Conservation (phyloP, 1,284 basidiomycete species). For the Schizophyllum commune region DNA sequence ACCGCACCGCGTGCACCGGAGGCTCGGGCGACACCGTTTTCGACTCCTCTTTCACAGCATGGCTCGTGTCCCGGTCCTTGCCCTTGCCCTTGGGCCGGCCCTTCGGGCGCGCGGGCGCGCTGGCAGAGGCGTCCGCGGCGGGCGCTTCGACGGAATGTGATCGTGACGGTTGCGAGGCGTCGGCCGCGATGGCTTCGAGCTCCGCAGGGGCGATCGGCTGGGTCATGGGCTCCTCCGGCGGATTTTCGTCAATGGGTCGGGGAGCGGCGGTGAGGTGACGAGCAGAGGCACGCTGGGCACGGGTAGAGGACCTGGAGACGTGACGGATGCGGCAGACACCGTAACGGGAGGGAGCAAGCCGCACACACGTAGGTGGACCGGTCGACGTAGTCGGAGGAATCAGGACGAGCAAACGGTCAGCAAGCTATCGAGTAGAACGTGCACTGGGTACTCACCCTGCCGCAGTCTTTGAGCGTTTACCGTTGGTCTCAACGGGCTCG, state of each 20-base stretch:
- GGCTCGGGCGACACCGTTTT: slow-evolving; percentile 36
- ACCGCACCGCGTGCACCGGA: slow-evolving; percentile 39
- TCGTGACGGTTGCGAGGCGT: slow-evolving; percentile 28
- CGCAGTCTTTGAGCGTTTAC: slow-evolving; percentile 5
- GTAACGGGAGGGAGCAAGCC: slow-evolving; percentile 13
- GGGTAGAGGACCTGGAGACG: slow-evolving; percentile 43
- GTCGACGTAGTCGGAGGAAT: neutral
- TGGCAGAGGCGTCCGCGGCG: slow-evolving; percentile 29
- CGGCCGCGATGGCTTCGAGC: slow-evolving; percentile 27
- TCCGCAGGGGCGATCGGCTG: neutral
- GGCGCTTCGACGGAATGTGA: slow-evolving; percentile 50
- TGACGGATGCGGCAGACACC: slow-evolving; percentile 8
- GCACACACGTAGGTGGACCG: slow-evolving; percentile 9
- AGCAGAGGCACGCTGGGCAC: slow-evolving; percentile 69
- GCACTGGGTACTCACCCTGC: slow-evolving; percentile 9
- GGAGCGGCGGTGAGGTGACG: slow-evolving; percentile 48
- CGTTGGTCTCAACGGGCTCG: neutral
- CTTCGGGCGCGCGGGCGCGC: slow-evolving; percentile 25
- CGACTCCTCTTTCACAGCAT: slow-evolving; percentile 64
- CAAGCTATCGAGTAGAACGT: slow-evolving; percentile 8
- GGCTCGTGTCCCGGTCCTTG: slow-evolving; percentile 52
- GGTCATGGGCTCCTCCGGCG: neutral
- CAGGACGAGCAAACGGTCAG: neutral
- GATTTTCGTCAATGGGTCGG: slow-evolving; percentile 9
- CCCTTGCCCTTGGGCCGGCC: slow-evolving; percentile 53